Base-by-base conservation (phyloP, 2,329 filamentous ascomycete species). In the Aspergillus pseudoglaucus region DNA sequence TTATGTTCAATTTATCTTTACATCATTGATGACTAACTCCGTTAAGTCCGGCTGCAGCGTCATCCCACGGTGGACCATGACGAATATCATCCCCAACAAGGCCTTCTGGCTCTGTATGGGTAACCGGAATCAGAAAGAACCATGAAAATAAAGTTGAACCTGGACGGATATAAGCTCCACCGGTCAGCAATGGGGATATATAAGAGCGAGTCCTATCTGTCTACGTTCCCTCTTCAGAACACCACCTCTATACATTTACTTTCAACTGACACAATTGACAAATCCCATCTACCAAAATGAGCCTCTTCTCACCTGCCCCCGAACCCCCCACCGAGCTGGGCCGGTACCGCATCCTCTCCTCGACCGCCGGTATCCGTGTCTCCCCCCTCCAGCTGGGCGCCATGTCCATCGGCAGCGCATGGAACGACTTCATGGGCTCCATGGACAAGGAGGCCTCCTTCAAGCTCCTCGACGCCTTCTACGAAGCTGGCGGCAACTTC, bases 401-500 rank as follows among this genome's bases (percentile, higher is more conserved):
- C 46, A 68, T 70, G 67, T 67, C 62, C 47, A 65, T 70, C 47
- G 67, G 67, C 27, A 59, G 68, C 35, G 55, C 59, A 27, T 70
- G 66, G 66, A 76, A 72, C 64, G 56, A 64, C 43, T 73, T 72
- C 45, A 79, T 88, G 77, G 85, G 85, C 27, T 75, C 76, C 33
- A 87, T 84, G 65, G 75, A 79, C 61, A 80, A 87, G 60, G 72
- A 79, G 44, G 76, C 76, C 1, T 74, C 79, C 1, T 83, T 86
- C 54, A 70, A 74, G 17, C 80, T 88, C 22, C 74, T 88, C 7
- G 84, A 88, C 59, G 80, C 77, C 60, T 88, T 80, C 67, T 80
- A 77, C 50, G 75, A 77, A 5, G 75, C 82, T 0, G 82, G 82
- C 3, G 85, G 85, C 20, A 88, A 88, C 67, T 88, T 88, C 64